Evolutionary conservation across 2,329 filamentous ascomycete genomes (phyloP).

Genomic region (Rutstroemia sp.): DNA sequence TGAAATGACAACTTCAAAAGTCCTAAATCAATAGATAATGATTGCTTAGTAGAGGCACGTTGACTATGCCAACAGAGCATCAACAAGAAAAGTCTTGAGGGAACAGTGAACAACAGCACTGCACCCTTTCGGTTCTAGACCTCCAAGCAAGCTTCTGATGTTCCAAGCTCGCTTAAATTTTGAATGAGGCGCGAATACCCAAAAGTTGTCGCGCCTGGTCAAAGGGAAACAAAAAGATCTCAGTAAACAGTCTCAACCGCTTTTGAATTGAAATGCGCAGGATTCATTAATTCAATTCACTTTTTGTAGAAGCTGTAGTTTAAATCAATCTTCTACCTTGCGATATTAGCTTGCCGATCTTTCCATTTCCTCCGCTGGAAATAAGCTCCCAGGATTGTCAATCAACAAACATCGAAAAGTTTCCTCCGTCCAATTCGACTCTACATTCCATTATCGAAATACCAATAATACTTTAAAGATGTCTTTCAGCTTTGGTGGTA

Average conservation of each 20-base stretch:
- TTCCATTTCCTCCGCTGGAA: neutral
- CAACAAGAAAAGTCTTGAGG: neutral
- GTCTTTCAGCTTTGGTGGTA: constrained; percentile 29
- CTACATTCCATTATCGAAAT: neutral
- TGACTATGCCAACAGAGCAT: neutral
- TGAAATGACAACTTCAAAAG: neutral
- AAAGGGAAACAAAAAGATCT: constrained; percentile 9
- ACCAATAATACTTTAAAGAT: constrained; percentile 11
- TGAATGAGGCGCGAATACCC: constrained; percentile 5
- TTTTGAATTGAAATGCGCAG: constrained; percentile 13
- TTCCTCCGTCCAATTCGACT: constrained; percentile 1
- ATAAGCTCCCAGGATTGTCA: neutral
- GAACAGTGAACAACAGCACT: neutral
- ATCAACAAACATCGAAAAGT: constrained; percentile 3
- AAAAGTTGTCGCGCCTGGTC: constrained; percentile 6
- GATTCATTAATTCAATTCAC: constrained; percentile 7
- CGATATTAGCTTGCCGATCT: neutral
- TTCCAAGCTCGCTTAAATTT: constrained; percentile 9
- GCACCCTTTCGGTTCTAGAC: constrained; percentile 2
- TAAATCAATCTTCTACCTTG: neutral
- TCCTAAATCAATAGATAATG: neutral
- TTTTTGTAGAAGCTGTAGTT: constrained; percentile 11
- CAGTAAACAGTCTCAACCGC: constrained; percentile 11
- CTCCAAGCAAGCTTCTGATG: neutral
- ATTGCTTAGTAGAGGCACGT: neutral